phyloP scores from a whole-genome alignment of 148 eudicot species.

The Chenopodium formosanum region DNA sequence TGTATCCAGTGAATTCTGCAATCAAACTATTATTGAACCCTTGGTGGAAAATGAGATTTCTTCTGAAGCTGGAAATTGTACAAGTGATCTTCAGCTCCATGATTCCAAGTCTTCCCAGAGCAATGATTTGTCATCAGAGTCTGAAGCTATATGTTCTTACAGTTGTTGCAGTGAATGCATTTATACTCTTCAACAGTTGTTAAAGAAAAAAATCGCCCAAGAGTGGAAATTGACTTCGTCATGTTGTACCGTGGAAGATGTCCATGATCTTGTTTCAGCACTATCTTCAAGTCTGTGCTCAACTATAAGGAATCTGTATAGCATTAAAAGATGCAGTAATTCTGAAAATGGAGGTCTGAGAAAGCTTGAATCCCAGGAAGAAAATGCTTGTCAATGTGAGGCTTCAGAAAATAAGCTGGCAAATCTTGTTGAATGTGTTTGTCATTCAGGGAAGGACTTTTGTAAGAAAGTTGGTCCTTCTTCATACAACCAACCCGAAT shows the following conservation, averaged over 20 bases:
- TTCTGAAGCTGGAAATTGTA: slow-evolving; percentile 21
- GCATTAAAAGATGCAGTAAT: slow-evolving; percentile 19
- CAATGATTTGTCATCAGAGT: slow-evolving; percentile 22
- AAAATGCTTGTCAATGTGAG: slow-evolving; percentile 30
- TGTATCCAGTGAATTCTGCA: slow-evolving; percentile 21
- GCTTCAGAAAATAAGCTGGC: slow-evolving; percentile 29
- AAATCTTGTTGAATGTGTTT: slow-evolving; percentile 46
- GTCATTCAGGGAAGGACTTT: slow-evolving; percentile 39
- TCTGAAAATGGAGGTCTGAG: slow-evolving; percentile 15
- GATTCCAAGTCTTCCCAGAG: slow-evolving; percentile 24
- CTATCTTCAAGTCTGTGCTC: slow-evolving; percentile 57
- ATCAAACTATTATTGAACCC: slow-evolving; percentile 27
- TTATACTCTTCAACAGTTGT: slow-evolving; percentile 38
- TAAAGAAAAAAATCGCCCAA: slow-evolving; percentile 39
- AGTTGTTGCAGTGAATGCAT: slow-evolving; percentile 66
- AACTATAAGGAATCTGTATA: slow-evolving; percentile 45
- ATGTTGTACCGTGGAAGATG: slow-evolving; percentile 60
- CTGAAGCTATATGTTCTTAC: slow-evolving; percentile 51
- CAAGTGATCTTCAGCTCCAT: slow-evolving; percentile 13
- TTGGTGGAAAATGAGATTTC: slow-evolving; percentile 21
- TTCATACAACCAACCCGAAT: slow-evolving; percentile 24
- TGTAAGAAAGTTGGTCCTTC: slow-evolving; percentile 21
- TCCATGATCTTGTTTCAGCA: slow-evolving; percentile 63
- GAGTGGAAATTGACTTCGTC: slow-evolving; percentile 43
- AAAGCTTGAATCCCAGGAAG: slow-evolving; percentile 28